Base-by-base conservation (phyloP, 176 grass and related monocot species). In the Poa annua region DNA sequence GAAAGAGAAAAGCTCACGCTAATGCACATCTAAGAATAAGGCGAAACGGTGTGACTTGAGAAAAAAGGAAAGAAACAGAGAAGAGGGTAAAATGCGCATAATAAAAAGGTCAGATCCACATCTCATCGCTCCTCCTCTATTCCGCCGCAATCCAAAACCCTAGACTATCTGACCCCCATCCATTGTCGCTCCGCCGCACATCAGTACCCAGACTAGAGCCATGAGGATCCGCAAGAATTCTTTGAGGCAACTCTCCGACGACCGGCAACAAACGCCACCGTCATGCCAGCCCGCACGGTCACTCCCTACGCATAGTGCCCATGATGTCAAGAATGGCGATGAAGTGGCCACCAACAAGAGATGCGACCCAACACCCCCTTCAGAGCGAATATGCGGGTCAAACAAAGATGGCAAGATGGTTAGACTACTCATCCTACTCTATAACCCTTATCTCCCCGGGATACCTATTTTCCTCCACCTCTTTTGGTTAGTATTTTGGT, bases 81-180 rank as follows among this genome's bases (percentile, higher is more conserved):
- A 61, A 78, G 44, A 42, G 16, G 10, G 10, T 17, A 55, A 77
- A 34, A 4, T 3, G 26, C 21, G 51, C 24, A 76, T 12, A 56
- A 19, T 20, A 59, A 77, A 77, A 59, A 12, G 33, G 36, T 21
- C 12, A 47, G 13, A 15, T 14, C 44, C 71, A 56, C 54, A 3
- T 8, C 7, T 57, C 26, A 21, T n/a, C 4, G 38, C 36, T 6
- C 55, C 54, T 39, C n/a, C 55, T 25, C 51, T 0, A 24, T 60
- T 77, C 11, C n/a, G 12, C 75, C 39, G 38, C 41, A 79, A 79
- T 79, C 41, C 24, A 41, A 79, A 79, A 65, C 57, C 77, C 59
- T 65, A 79, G 24, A 25, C 14, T 61, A 25, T 44, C 22, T 32
- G 22, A 47, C 44, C 76, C 14, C 8, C 13, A 14, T 2, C 21